Evolutionary conservation across 169 alveolate genomes (phyloP).

Genomic region (Cystoisospora suis): DNA sequence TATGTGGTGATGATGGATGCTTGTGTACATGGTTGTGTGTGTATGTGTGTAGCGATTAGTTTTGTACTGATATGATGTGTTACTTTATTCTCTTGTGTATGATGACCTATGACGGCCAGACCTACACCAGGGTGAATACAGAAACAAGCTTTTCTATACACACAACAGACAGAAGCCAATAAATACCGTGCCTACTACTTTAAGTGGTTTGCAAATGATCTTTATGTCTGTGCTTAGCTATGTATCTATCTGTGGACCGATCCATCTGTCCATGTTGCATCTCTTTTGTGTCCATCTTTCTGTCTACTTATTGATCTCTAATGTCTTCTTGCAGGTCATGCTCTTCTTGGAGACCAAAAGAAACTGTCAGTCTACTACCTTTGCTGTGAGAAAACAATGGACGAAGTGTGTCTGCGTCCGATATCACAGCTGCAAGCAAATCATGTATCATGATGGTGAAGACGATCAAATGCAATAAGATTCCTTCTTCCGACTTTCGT

Average conservation of each 20-base stretch:
- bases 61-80: too few relatives aligned
- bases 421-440: not conserved
- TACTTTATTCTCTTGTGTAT: too few relatives aligned
- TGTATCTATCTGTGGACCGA: not conserved
- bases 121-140: too few relatives aligned
- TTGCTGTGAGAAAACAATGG: constrained; percentile 5
- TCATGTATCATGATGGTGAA: too few relatives aligned
- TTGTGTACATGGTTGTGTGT: not conserved
- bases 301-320: too few relatives aligned
- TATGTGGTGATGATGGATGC: not conserved
- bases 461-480: too few relatives aligned
- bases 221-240: not conserved
- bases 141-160: too few relatives aligned
- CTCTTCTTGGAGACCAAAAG: not conserved
- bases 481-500: too few relatives aligned
- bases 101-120: too few relatives aligned
- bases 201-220: too few relatives aligned
- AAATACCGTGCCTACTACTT: too few relatives aligned
- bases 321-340: not conserved
- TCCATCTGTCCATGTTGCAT: not conserved
- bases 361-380: constrained; percentile 6
- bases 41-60: not conserved
- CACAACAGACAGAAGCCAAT: too few relatives aligned
- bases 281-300: not conserved
- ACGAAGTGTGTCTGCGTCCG: constrained; percentile 26